Base-by-base conservation (phyloP, 1,139 yeast species). In the Lodderomyces jiufengensis region DNA sequence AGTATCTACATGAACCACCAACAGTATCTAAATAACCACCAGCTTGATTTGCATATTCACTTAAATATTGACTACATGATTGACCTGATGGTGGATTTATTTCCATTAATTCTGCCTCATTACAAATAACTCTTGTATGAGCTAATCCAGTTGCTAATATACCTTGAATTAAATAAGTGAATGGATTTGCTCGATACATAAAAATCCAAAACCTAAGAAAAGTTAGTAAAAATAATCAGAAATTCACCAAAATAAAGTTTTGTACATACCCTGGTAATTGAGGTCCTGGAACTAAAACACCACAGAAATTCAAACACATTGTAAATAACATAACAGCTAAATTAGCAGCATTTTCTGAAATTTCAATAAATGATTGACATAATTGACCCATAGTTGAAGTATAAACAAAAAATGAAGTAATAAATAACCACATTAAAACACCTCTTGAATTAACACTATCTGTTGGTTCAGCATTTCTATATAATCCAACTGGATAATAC, bases 401-500 rank as follows among this genome's bases (percentile, higher is more conserved):
- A 40, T 59, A 67, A 9, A 64, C 48, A 43, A 43, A 61, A 45
- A 61, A 60, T 48, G 62, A 33, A 55, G 74, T 39, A 67, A 67
- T 50, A 54, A 57, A 52, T 60, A 76, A 40, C 72, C 74, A 58
- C 59, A 59, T 55, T 40, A 68, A 53, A 38, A 66, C 58, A 63
- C 82, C 70, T 56, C 73, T 55, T 30, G 54, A 47, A 33, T 47
- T 33, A 6, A 57, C 59, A 1, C 47, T 27, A 36, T 54, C 48
- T 26, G 54, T 57, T 24, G 57, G 50, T 8, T 57, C 58, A 5
- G 87, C 84, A 54, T 80, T 81, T 5, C 49, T 38, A 50, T 80
- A 76, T 38, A 80, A 63, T 1, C 94, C 95, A 44, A 84, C 76
- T 5, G 95, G 94, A 54, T 84, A 87, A 60, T 85, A 87, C 80